Percentiles rank a stretch among this genome's conserved stretches.
Evolutionary conservation across 2,329 filamentous ascomycete genomes (phyloP).

Genomic region (Acarospora socialis): DNA sequence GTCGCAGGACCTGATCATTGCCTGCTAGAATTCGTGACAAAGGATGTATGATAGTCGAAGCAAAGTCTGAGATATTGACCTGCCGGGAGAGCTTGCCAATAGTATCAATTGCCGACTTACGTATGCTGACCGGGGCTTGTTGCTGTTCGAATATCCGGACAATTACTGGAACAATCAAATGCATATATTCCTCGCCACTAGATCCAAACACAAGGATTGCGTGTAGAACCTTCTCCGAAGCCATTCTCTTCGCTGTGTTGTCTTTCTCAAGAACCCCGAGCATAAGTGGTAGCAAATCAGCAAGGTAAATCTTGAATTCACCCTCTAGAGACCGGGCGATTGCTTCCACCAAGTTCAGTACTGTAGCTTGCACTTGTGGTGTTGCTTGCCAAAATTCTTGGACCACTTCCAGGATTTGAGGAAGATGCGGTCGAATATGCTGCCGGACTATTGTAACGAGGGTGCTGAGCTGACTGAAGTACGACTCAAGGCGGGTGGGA

Average conservation of each 20-base stretch:
- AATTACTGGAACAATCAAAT: constrained; percentile 90
- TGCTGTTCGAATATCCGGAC: constrained; percentile 87
- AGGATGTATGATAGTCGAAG: constrained; percentile 90
- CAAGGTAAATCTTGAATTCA: constrained; percentile 94
- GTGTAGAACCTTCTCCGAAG: constrained; percentile 82
- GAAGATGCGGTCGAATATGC: constrained; percentile 84
- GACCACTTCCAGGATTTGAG: constrained; percentile 71
- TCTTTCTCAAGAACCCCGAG: constrained; percentile 86
- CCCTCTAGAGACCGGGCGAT: constrained; percentile 89
- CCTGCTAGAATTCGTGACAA: constrained; percentile 67
- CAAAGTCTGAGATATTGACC: constrained; percentile 94
- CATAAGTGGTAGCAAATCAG: constrained; percentile 80
- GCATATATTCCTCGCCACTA: constrained; percentile 97
- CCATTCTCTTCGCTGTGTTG: constrained; percentile 54
- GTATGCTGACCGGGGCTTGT: constrained; percentile 62
- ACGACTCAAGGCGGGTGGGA: constrained; percentile 69
- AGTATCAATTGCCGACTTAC: constrained; percentile 84
- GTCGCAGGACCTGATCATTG: constrained; percentile 57
- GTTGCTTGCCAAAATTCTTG: constrained; percentile 82
- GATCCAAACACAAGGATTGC: constrained; percentile 92
- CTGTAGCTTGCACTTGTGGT: constrained; percentile 72
- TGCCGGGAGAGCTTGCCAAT: constrained; percentile 87
- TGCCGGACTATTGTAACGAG: constrained; percentile 91
- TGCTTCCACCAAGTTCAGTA: constrained; percentile 80
- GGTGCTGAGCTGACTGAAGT: constrained; percentile 91